phyloP scores from a whole-genome alignment of 139 green algal species.

The Mesotaenium endlicherianum region DNA sequence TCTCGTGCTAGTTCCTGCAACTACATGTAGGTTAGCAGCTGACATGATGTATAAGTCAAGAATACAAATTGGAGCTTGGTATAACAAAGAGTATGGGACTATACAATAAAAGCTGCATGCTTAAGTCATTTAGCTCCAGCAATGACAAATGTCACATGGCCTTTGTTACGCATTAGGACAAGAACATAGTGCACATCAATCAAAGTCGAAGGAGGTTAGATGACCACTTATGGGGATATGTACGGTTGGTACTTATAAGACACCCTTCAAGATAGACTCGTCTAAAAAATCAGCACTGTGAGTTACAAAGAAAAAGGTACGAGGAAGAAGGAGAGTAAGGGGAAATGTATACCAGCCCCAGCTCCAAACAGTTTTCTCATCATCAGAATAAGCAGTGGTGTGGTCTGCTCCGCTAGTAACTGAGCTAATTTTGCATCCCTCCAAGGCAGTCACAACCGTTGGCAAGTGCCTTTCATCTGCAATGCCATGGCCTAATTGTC shows the following conservation, averaged over 20 bases:
- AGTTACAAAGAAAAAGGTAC: slow-evolving; percentile 1
- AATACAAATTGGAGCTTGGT: not conserved
- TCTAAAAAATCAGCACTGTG: not conserved
- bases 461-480: slow-evolving; percentile 33
- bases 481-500: slow-evolving; percentile 59
- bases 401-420: slow-evolving; percentile 77
- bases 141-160: not conserved
- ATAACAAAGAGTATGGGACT: not conserved
- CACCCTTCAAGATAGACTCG: not conserved
- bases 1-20: no score
- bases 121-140: no score
- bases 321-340: not conserved
- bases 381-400: slow-evolving; percentile 65
- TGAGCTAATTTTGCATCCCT: slow-evolving; percentile 59
- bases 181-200: not conserved
- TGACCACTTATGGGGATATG: not conserved
- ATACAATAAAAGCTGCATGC: not conserved
- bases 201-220: not conserved
- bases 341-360: slow-evolving; percentile 74
- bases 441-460: slow-evolving; percentile 17
- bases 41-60: not conserved
- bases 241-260: not conserved
- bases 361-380: slow-evolving; percentile 64
- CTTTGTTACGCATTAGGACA: not conserved
- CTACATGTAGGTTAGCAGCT: not conserved